phyloP scores from a whole-genome alignment of 225 moss, liverwort and hornwort genomes.

The Antitrichia curtipendula region DNA sequence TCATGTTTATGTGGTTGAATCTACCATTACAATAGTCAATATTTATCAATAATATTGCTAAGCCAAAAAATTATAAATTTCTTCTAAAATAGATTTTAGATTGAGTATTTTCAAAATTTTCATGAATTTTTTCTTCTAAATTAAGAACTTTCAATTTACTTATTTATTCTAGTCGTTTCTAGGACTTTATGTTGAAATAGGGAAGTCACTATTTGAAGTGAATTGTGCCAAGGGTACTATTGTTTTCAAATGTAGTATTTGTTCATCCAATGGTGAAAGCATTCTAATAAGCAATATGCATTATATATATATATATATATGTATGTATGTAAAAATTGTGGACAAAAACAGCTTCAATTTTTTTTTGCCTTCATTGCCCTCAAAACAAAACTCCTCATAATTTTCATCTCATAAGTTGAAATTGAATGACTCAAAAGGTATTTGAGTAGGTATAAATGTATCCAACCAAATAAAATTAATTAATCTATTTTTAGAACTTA shows the following conservation, averaged over 20 bases:
- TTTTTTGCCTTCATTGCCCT: neutral
- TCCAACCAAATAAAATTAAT: no score
- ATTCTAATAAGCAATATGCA: neutral
- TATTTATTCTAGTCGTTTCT: neutral
- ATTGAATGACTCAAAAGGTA: neutral
- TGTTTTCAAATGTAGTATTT: neutral
- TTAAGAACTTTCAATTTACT: neutral
- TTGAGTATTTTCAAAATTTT: neutral
- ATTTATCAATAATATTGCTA: neutral
- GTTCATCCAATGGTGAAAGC: neutral
- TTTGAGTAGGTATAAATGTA: neutral
- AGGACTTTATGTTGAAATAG: neutral
- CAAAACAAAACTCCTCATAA: neutral
- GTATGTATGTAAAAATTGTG: no score
- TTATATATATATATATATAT: rapidly evolving
- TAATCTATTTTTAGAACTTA: no score
- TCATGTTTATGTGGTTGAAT: neutral
- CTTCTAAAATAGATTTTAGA: neutral
- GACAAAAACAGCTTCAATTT: neutral
- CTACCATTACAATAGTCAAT: neutral
- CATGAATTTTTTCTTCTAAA: neutral
- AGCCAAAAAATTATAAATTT: neutral
- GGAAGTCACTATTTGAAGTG: neutral
- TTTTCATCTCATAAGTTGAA: neutral
- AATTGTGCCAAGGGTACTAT: neutral